phyloP scores from a whole-genome alignment of 2,329 filamentous ascomycete genomes.

The Aspergillus tanneri region DNA sequence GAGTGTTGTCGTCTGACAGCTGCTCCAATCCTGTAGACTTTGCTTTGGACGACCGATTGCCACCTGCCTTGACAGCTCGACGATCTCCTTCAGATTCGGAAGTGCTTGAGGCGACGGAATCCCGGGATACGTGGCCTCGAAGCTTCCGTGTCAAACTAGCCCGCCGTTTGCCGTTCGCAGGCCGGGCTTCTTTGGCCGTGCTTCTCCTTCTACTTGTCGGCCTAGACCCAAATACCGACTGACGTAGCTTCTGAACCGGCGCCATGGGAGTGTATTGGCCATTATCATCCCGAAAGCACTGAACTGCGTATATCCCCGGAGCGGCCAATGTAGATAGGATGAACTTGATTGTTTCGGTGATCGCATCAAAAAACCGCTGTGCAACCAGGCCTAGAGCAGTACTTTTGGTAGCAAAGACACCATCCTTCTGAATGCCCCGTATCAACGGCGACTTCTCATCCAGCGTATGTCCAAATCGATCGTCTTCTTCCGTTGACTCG shows the following conservation, averaged over 20 bases:
- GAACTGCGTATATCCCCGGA: slow-evolving; percentile 78
- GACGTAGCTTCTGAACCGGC: slow-evolving; percentile 65
- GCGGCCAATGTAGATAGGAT: slow-evolving; percentile 75
- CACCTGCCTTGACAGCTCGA: slow-evolving; percentile 22
- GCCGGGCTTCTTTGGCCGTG: slow-evolving; percentile 24
- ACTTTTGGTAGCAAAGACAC: slow-evolving; percentile 35
- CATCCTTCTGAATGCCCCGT: slow-evolving; percentile 40
- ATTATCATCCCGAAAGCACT: slow-evolving; percentile 77
- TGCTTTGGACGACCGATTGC: slow-evolving; percentile 28
- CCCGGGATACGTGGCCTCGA: slow-evolving; percentile 35
- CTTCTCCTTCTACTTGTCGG: slow-evolving; percentile 21
- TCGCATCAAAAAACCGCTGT: slow-evolving; percentile 66
- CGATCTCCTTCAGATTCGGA: slow-evolving; percentile 57
- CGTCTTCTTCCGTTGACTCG: slow-evolving; percentile 24
- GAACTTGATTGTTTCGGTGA: slow-evolving; percentile 75
- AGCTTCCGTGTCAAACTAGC: slow-evolving; percentile 32
- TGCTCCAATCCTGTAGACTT: slow-evolving; percentile 28
- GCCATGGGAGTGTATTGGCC: slow-evolving; percentile 76
- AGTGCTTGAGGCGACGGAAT: slow-evolving; percentile 51
- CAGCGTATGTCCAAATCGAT: slow-evolving; percentile 35
- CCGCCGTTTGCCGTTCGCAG: slow-evolving; percentile 29
- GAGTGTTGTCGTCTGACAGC: slow-evolving; percentile 61
- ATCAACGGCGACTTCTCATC: slow-evolving; percentile 72
- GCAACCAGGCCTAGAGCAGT: slow-evolving; percentile 58
- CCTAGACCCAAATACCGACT: slow-evolving; percentile 22